Evolutionary conservation across 352 stramenopile genomes (phyloP).

Genomic region (Phytophthora niederhauseri): DNA sequence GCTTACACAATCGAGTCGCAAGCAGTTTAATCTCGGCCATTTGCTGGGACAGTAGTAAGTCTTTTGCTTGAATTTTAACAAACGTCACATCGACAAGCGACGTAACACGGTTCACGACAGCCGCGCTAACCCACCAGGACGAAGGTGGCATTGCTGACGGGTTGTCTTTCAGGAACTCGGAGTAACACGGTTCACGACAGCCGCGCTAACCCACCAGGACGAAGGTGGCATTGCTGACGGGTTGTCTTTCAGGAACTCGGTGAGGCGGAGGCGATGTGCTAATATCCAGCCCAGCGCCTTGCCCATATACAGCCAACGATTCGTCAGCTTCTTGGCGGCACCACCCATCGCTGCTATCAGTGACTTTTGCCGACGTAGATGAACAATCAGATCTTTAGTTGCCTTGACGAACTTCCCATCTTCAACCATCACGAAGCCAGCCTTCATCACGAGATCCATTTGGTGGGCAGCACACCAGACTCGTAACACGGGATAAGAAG

Average conservation of each 20-base stretch:
- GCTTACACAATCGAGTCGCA: not conserved
- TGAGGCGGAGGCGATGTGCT: not conserved
- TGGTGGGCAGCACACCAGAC: slow-evolving; percentile 8
- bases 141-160: not conserved
- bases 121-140: not conserved
- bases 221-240: not conserved
- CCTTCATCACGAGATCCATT: slow-evolving; percentile 1
- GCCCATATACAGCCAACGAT: slow-evolving; percentile 8
- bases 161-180: not conserved
- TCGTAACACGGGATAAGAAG: not conserved
- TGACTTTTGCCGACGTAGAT: slow-evolving; percentile 4
- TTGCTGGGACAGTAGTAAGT: not conserved
- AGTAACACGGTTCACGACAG: not conserved
- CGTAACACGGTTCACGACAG: not conserved
- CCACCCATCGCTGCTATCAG: not conserved
- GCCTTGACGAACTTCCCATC: not conserved
- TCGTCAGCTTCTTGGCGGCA: slow-evolving; percentile 5
- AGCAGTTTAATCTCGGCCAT: not conserved
- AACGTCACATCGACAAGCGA: slow-evolving; percentile 7
- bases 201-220: not conserved
- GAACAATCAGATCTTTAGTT: slow-evolving; percentile 1
- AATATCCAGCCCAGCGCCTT: not conserved
- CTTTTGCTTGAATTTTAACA: not conserved
- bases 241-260: not conserved
- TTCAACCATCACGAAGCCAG: not conserved